phyloP scores from a whole-genome alignment of 2,329 filamentous ascomycete genomes.

The Pseudopithomyces maydicus region DNA sequence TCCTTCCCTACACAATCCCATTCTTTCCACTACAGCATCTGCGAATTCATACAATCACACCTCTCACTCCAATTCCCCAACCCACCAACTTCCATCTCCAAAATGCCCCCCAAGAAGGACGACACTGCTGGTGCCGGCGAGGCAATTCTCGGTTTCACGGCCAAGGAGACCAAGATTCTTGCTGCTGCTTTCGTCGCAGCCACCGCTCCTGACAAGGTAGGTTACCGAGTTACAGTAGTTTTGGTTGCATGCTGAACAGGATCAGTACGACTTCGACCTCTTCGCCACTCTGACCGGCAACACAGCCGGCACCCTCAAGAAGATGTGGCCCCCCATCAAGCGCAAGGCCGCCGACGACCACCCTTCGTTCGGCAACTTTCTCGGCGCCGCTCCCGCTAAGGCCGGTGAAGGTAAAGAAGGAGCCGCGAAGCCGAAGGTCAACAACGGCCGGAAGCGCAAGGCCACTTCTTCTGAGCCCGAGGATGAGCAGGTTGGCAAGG shows the following conservation, averaged over 20 bases:
- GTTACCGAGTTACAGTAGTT: background rate
- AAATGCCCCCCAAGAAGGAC: slow-evolving; percentile 37
- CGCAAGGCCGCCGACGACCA: slow-evolving; percentile 32
- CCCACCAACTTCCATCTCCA: background rate
- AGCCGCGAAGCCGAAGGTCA: slow-evolving; percentile 2
- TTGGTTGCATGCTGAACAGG: background rate
- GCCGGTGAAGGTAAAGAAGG: background rate
- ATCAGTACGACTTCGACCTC: slow-evolving; percentile 35
- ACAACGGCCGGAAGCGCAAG: slow-evolving; percentile 32
- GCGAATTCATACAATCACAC: background rate
- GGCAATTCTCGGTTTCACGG: slow-evolving; percentile 25
- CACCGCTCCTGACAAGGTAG: slow-evolving; percentile 34
- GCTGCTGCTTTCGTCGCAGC: slow-evolving; percentile 38
- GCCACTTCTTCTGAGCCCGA: slow-evolving; percentile 6
- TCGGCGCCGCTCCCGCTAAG: slow-evolving; percentile 13
- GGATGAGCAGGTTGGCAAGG: slow-evolving; percentile 10
- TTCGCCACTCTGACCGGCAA: slow-evolving; percentile 36
- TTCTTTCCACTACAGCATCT: background rate
- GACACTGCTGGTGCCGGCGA: background rate
- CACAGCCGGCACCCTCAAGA: slow-evolving; percentile 37
- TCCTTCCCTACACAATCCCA: background rate
- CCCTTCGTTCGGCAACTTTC: slow-evolving; percentile 28
- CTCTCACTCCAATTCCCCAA: background rate
- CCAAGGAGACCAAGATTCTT: slow-evolving; percentile 32
- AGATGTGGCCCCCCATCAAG: slow-evolving; percentile 41